Base-by-base conservation (phyloP, 2,329 filamentous ascomycete species). In the Didymella pinodella region DNA sequence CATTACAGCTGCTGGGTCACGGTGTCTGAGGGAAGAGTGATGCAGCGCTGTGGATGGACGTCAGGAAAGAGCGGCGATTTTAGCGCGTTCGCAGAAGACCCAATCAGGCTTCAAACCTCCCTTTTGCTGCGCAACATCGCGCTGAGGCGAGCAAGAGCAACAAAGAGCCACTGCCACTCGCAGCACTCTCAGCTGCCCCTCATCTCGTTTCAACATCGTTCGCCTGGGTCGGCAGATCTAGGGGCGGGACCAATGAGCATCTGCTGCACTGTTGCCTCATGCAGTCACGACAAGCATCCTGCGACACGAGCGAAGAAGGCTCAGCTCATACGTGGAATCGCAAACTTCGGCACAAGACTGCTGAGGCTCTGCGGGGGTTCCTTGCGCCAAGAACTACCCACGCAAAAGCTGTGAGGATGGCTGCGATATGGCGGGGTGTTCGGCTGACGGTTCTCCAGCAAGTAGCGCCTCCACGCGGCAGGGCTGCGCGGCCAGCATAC, bases 31-130 rank as follows among this genome's bases (percentile, higher is more conserved):
- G 62, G 63, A 57, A 65, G 54, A 62, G 67, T 65, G 58, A 69
- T 65, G 68, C 58, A 62, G 67, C 65, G 36, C 53, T 57, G 62
- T 74, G 73, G 60, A 63, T 75, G 73, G 74, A 66, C 58, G 69
- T 68, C 54, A 66, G 58, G 54, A 54, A 48, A 62, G 45, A 43
- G 51, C 57, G 48, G 57, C 65, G 67, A 67, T 56, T 60, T 61
- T 71, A 71, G 71, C 63, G 64, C 38, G 14, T 48, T 40, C 20
- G 2, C 2, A 12, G 45, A 45, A 53, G 32, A 51, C 32, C 73
- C 71, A 75, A 68, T 73, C 69, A 69, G 29, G 31, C 34, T 16
- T 34, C 63, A 31, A 50, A 67, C 25, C 28, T 36, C 20, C 49
- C 48, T 38, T 46, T 65, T 62, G 65, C 60, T 64, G 53, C 58